A percentile compares a stretch with the other conserved stretches of the same genome.
Conservation (phyloP, 768 basidiomycete species). For the Royoungia palumana region DNA sequence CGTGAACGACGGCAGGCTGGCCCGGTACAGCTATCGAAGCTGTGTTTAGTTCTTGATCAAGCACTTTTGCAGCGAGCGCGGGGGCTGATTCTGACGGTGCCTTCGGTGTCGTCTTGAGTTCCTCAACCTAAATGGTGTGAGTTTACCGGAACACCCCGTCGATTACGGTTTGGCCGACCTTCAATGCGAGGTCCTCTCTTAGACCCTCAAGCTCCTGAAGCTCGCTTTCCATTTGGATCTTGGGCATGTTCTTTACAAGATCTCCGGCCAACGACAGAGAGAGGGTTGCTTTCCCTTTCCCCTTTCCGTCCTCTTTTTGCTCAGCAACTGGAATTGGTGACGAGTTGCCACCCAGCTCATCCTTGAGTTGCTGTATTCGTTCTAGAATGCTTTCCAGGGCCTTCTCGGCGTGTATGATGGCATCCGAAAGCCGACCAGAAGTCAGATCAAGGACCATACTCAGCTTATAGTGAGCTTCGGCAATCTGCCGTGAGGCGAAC, state of each 20-base stretch:
- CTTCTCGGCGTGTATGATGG: constrained; percentile 76
- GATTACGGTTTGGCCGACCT: constrained; percentile 45
- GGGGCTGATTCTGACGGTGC: constrained; percentile 60
- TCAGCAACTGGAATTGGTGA: constrained; percentile 30
- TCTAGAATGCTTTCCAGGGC: constrained; percentile 76
- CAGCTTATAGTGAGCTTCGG: constrained; percentile 91
- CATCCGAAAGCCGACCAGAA: constrained; percentile 75
- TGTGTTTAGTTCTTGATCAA: constrained; percentile 68
- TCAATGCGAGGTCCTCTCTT: constrained; percentile 78
- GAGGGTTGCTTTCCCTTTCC: constrained; percentile 70
- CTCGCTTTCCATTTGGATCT: constrained; percentile 71
- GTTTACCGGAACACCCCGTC: background rate
- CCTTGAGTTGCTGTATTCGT: constrained; percentile 59
- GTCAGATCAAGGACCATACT: constrained; percentile 92
- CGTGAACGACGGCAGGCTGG: constrained; percentile 57
- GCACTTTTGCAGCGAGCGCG: constrained; percentile 62
- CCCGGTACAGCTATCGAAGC: constrained; percentile 33
- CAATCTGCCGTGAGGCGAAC: constrained; percentile 86
- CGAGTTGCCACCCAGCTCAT: constrained; percentile 38
- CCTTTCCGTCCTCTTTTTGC: constrained; percentile 46
- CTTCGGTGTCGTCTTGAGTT: constrained; percentile 78
- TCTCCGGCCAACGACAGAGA: constrained; percentile 41
- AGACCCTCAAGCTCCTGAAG: constrained; percentile 75
- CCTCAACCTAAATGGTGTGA: constrained; percentile 64
- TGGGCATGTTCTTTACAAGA: constrained; percentile 61